A percentile compares a stretch with the other conserved stretches of the same genome.
phyloP scores from a whole-genome alignment of 306 rosid genomes.

The Vigna nakashimae region DNA sequence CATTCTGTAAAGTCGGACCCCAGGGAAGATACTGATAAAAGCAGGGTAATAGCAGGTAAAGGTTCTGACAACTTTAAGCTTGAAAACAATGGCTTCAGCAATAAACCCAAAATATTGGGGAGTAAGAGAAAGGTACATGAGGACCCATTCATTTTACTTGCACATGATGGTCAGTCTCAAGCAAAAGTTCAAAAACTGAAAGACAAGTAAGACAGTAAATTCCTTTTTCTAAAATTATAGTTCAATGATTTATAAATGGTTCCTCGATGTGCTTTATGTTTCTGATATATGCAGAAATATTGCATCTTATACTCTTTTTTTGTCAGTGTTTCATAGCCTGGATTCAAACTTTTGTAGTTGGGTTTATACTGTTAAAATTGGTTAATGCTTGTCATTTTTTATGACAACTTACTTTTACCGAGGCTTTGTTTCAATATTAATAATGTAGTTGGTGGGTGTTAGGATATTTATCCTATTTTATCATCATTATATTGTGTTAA shows the following conservation, averaged over 20 bases:
- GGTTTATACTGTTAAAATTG: constrained; percentile 4
- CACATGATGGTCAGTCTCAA: constrained; percentile 67
- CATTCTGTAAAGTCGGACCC: constrained; percentile 52
- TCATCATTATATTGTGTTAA: too few relatives aligned
- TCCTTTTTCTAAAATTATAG: constrained; percentile 12
- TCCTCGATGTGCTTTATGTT: constrained; percentile 32
- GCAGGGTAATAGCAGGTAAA: constrained; percentile 43
- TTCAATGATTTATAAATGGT: constrained; percentile 30
- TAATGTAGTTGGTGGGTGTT: constrained; percentile 7
- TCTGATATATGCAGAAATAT: constrained; percentile 25
- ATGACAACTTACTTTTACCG: neutral
- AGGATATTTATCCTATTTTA: too few relatives aligned
- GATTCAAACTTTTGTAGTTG: constrained; percentile 18
- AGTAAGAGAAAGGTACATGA: constrained; percentile 68
- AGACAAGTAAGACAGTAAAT: constrained; percentile 61
- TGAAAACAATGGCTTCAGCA: constrained; percentile 53
- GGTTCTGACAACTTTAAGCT: constrained; percentile 50
- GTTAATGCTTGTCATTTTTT: constrained; percentile 11
- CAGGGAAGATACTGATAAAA: constrained; percentile 47
- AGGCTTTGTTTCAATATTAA: constrained; percentile 25
- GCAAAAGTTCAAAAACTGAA: constrained; percentile 71
- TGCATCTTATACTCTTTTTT: neutral
- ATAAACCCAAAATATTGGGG: constrained; percentile 44
- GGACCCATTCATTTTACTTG: constrained; percentile 62
- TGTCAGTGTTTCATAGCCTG: neutral